Evolutionary conservation across 1,284 basidiomycete species (phyloP), one percentile per base, ranked within the genome.

Genomic region (Tylopilus sp.): DNA sequence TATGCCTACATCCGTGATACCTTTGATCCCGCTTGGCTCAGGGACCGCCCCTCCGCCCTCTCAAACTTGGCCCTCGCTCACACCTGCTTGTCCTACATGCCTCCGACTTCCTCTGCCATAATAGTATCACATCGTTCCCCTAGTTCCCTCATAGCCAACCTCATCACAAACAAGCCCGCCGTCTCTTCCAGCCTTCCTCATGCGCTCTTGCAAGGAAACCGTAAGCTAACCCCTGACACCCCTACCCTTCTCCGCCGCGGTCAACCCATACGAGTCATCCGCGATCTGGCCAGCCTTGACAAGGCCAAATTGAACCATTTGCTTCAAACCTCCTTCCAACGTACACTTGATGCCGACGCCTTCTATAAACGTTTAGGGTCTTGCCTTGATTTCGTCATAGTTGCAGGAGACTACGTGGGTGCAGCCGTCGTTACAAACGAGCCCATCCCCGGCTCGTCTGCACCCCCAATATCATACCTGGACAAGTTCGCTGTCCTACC

Each of bases 401-500:
- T 99, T 54, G 92, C 93, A 0, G 97, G 96, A 52, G 96, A 99
- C 70, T 99, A 99, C 67, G 86, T 86, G 13, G 97, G 94, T 39
- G 92, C 92, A 3, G 97, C 96, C 4, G 84, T 99, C 57, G 94
- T 97, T 47, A 99, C 97, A 15, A 84, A 82, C 55, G 96, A 99
- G 66, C 72, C 65, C 28, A 68, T 69, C 51, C 57, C 74, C 30
- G 67, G 63, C 18, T 59, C 70, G 12, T 49, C 55, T 38, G 49
- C 64, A 4, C 57, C 64, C 15, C 75, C 82, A 16, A 89, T 99
- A 53, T 86, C 91, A 13, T 99, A 99, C 69, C 80, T 99, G 44
- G 97, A 99, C 79, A 99, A 99, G 71, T 99, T 99, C 68, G 96
- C 95, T 13, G 94, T 99, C 35, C 75, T 96, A 38, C 97, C 97